These are phyloP conservation scores for Primulina eburnea DNA, from an alignment of 257 asterid genomes.

Conservation along the genomic window DNA sequence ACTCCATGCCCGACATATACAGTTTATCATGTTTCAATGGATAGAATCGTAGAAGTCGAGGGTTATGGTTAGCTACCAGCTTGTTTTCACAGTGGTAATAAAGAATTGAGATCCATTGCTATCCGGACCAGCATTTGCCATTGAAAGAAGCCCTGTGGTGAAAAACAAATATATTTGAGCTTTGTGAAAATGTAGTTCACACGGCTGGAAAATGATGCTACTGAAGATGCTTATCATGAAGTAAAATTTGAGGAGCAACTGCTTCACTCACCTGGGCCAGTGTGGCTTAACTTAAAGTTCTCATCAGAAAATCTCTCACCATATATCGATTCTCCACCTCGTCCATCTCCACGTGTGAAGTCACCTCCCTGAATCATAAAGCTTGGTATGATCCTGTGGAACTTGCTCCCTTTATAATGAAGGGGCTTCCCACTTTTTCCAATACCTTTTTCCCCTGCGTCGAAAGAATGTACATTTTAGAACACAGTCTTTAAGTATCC, in stretches of 20 bases:
- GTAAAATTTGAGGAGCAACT: background rate
- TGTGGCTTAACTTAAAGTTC: slow-evolving; percentile 79
- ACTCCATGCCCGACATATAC: background rate
- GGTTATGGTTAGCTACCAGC: slow-evolving; percentile 49
- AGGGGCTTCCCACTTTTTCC: slow-evolving; percentile 76
- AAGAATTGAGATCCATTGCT: slow-evolving; percentile 91
- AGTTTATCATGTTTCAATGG: background rate
- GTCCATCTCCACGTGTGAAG: slow-evolving; percentile 86
- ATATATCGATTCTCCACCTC: slow-evolving; percentile 90
- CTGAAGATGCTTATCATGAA: too few relatives aligned
- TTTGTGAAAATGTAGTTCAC: background rate
- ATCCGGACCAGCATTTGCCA: slow-evolving; percentile 92
- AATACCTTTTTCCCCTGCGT: slow-evolving; percentile 83
- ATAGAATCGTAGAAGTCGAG: background rate
- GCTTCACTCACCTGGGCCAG: slow-evolving; percentile 64
- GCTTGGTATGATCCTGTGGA: slow-evolving; percentile 89
- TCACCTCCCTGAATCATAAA: slow-evolving; percentile 99
- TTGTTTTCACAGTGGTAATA: slow-evolving; percentile 67
- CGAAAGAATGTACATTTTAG: slow-evolving; percentile 18
- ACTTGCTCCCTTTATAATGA: slow-evolving; percentile 75
- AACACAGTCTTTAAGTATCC: slow-evolving; percentile 1
- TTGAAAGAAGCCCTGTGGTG: slow-evolving; percentile 64
- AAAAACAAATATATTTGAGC: slow-evolving; percentile 4
- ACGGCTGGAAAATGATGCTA: too few relatives aligned
- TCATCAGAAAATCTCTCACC: slow-evolving; percentile 75